Evolutionary conservation across 2,329 filamentous ascomycete species (phyloP).

Genomic region (Ceratocystis alfenasii): DNA sequence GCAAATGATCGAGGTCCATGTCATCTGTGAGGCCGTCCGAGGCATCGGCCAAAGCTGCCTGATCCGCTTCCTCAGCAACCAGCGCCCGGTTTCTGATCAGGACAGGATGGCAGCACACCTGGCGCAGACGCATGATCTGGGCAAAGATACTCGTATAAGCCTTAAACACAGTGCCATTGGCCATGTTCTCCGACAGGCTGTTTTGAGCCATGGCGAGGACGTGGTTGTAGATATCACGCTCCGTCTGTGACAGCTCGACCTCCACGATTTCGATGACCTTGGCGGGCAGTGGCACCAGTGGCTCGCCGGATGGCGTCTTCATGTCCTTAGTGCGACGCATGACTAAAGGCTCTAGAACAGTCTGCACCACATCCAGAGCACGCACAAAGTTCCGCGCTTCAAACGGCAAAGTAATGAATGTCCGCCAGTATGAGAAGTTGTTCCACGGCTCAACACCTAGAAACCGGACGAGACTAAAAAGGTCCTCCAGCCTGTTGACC

Average conservation of each 20-base stretch:
- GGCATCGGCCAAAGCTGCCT: constrained; percentile 63
- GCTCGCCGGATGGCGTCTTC: constrained; percentile 74
- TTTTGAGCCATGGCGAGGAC: constrained; percentile 74
- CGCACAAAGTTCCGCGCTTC: constrained; percentile 90
- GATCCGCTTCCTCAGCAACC: constrained; percentile 78
- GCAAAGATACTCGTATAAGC: constrained; percentile 96
- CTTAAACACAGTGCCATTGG: constrained; percentile 86
- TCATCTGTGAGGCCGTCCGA: constrained; percentile 78
- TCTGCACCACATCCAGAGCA: constrained; percentile 92
- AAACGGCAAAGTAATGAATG: constrained; percentile 94
- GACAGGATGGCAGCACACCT: constrained; percentile 87
- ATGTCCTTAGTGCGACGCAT: constrained; percentile 93
- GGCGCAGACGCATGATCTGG: constrained; percentile 81
- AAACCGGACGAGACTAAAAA: constrained; percentile 88
- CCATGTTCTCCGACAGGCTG: constrained; percentile 74
- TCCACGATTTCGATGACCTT: constrained; percentile 76
- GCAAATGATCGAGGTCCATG: constrained; percentile 83
- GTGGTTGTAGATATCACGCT: constrained; percentile 84
- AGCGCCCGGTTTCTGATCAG: constrained; percentile 76
- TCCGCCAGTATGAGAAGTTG: constrained; percentile 98
- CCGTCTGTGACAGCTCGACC: constrained; percentile 71
- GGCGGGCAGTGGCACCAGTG: constrained; percentile 67
- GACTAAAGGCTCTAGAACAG: constrained; percentile 88
- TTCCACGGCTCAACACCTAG: constrained; percentile 93
- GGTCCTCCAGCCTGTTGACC: constrained; percentile 86